Evolutionary conservation across 2,329 filamentous ascomycete genomes (phyloP).

Genomic region (Botrytis paeoniae): DNA sequence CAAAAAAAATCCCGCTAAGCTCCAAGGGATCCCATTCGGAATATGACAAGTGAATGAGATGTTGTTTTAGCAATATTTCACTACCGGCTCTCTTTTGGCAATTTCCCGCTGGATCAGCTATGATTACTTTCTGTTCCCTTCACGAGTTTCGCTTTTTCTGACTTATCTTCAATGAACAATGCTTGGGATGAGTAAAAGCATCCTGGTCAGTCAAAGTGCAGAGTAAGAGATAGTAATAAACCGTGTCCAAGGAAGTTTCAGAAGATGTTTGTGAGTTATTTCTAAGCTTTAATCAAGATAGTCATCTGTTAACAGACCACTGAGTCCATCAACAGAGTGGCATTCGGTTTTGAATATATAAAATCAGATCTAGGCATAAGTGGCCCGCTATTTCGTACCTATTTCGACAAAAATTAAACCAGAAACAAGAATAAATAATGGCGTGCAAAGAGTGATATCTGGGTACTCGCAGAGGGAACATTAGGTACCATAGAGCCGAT

Average conservation of each 20-base stretch:
- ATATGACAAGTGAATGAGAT: background rate
- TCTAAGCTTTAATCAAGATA: background rate
- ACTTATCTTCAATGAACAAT: background rate
- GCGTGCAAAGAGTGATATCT: background rate
- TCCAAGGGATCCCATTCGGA: accelerated
- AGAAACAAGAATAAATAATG: background rate
- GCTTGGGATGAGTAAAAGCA: background rate
- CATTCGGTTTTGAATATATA: too few relatives aligned
- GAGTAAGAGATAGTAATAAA: too few relatives aligned
- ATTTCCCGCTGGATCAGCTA: background rate
- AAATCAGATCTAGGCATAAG: background rate
- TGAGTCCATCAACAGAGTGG: accelerated
- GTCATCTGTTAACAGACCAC: background rate
- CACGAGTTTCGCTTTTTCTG: too few relatives aligned
- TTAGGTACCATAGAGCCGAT: background rate
- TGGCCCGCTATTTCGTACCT: too few relatives aligned
- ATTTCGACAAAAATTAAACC: background rate
- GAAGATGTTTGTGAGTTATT: background rate
- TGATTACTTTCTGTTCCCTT: background rate
- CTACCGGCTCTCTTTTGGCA: accelerated
- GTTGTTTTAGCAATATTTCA: background rate
- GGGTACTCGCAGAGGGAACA: too few relatives aligned
- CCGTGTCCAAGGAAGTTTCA: background rate
- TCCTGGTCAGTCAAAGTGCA: accelerated
- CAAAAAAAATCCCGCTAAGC: accelerated